phyloP scores from a whole-genome alignment of 192 early-diverging fungal genomes.

The Spizellomyces punctatus region DNA sequence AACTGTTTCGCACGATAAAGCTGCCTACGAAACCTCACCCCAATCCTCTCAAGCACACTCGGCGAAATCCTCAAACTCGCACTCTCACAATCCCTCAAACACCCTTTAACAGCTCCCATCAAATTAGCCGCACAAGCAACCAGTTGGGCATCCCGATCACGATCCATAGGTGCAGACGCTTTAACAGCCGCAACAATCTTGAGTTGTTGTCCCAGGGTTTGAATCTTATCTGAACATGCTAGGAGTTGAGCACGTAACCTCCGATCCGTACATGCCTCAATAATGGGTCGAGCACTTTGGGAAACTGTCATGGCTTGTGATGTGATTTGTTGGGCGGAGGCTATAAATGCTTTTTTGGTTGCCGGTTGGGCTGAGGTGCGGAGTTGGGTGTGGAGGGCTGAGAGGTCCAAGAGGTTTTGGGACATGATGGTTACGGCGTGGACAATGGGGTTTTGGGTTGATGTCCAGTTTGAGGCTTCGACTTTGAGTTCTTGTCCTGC shows the following conservation, averaged over 20 bases:
- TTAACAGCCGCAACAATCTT: constrained; percentile 61
- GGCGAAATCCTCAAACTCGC: constrained; percentile 32
- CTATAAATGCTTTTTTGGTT: constrained; percentile 46
- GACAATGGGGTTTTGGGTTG: constrained; percentile 49
- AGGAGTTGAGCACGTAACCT: constrained; percentile 34
- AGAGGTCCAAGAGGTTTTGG: constrained; percentile 37
- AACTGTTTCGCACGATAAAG: constrained; percentile 26
- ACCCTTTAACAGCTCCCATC: constrained; percentile 41
- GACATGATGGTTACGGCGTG: constrained; percentile 40
- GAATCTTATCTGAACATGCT: constrained; percentile 30
- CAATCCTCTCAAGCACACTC: constrained; percentile 7
- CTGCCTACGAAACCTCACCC: constrained; percentile 23
- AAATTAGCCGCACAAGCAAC: constrained; percentile 53
- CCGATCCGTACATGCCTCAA: constrained; percentile 44
- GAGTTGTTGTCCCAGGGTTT: constrained; percentile 53
- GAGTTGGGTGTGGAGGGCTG: constrained; percentile 33
- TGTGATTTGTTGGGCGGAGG: constrained; percentile 45
- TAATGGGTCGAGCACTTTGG: constrained; percentile 29
- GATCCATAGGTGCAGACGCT: constrained; percentile 44
- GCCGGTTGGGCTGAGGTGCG: constrained; percentile 12
- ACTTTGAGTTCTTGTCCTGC: constrained; percentile 58
- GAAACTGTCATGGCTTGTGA: constrained; percentile 29
- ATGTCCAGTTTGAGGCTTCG: constrained; percentile 48
- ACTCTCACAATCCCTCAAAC: constrained; percentile 44
- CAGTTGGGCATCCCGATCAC: constrained; percentile 45